phyloP scores from a whole-genome alignment of 2,329 filamentous ascomycete species.

The Diaporthe eres region DNA sequence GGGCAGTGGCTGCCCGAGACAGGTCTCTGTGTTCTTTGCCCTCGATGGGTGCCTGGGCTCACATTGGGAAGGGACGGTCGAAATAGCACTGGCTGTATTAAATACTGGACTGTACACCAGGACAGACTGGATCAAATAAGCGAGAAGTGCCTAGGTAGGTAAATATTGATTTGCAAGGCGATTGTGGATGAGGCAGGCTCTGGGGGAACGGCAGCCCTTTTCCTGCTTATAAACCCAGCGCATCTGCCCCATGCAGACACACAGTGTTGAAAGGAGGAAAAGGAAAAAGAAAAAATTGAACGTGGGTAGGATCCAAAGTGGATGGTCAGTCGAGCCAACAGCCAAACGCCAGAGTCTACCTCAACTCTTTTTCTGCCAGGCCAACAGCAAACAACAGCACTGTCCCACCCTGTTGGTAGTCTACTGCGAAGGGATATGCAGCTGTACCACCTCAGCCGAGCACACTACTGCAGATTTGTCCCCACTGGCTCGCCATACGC shows the following conservation, averaged over 20 bases:
- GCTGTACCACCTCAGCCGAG: not conserved
- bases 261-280: not conserved
- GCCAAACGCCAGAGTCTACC: not conserved
- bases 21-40: conserved; percentile 6
- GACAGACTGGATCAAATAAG: not conserved
- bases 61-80: not conserved
- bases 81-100: not conserved
- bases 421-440: not conserved
- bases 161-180: not conserved
- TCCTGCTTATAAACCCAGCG: not conserved
- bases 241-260: not conserved
- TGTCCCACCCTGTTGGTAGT: not conserved
- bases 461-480: not conserved
- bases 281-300: no score
- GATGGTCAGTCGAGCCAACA: not conserved
- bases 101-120: not conserved
- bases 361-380: no score
- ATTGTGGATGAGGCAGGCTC: no score
- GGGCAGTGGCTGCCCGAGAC: conserved; percentile 2
- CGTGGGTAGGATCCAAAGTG: not conserved
- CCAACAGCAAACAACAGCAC: not conserved
- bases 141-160: not conserved
- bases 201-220: not conserved
- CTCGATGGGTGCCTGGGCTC: not conserved
- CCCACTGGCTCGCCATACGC: not conserved